These are phyloP conservation scores for Chionographis japonica DNA, from an alignment of 106 monocot genomes.

Conservation along the genomic window DNA sequence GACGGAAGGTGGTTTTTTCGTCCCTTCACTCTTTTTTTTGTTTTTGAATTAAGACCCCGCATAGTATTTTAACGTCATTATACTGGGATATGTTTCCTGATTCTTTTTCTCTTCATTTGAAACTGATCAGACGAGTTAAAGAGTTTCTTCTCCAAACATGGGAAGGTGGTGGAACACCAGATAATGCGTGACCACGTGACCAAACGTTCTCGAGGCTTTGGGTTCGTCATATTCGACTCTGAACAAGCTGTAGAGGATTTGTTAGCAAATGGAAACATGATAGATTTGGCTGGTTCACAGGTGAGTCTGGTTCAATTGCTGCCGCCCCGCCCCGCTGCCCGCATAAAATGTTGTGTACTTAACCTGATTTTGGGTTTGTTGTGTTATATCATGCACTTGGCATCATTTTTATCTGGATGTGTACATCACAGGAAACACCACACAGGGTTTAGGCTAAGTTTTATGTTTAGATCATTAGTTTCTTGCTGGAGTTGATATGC, in stretches of 20 bases:
- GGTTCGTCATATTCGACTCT: conserved; percentile 70
- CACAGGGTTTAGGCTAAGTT: conserved; percentile 35
- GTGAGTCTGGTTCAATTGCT: conserved; percentile 26
- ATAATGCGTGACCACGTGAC: conserved; percentile 81
- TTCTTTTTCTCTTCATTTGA: background rate
- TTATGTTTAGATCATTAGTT: background rate
- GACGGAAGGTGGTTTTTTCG: conserved; percentile 38
- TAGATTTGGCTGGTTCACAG: conserved; percentile 78
- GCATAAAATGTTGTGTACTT: background rate
- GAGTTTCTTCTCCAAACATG: conserved; percentile 60
- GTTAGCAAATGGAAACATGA: conserved; percentile 74
- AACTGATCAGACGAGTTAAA: conserved; percentile 63
- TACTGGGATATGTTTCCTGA: too few relatives aligned
- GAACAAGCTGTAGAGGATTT: conserved; percentile 80
- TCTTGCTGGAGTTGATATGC: background rate
- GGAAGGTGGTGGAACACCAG: conserved; percentile 75
- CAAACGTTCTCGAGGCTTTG: conserved; percentile 83
- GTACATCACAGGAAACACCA: too few relatives aligned
- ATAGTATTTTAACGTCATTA: too few relatives aligned
- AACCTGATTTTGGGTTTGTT: background rate
- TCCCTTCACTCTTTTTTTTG: background rate
- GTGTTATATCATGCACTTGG: too few relatives aligned
- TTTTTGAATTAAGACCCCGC: background rate
- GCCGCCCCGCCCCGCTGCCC: too few relatives aligned
- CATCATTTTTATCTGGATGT: too few relatives aligned